phyloP scores from a whole-genome alignment of 306 rosid species.

The Hylodesmum podocarpum region DNA sequence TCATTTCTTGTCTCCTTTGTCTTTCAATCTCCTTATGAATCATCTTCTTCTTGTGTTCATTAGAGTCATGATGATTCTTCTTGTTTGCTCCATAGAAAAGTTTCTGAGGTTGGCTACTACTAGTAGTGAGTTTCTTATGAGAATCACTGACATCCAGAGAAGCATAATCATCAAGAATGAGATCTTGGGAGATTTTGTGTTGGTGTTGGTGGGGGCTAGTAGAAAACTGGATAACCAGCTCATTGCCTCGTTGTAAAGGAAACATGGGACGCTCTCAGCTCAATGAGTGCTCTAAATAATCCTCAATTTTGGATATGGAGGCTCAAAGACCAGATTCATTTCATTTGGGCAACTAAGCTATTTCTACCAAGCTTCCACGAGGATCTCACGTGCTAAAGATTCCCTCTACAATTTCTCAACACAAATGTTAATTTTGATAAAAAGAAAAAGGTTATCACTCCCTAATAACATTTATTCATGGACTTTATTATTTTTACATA shows the following conservation, averaged over 20 bases:
- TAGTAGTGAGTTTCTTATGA: neutral
- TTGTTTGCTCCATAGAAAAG: neutral
- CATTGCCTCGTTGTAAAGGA: conserved; percentile 69
- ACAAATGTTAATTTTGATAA: neutral
- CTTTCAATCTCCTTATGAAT: conserved; percentile 66
- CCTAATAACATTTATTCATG: too few relatives aligned
- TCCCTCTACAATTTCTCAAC: conserved; percentile 38
- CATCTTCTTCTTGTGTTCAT: conserved; percentile 40
- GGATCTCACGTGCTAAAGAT: conserved; percentile 38
- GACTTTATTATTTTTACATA: too few relatives aligned
- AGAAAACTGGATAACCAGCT: conserved; percentile 63
- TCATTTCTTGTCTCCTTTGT: conserved; percentile 78
- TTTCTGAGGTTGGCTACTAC: conserved; percentile 15
- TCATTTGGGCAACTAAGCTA: conserved; percentile 27
- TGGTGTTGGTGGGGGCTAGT: conserved; percentile 45
- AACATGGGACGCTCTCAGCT: conserved; percentile 35
- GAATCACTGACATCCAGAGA: conserved; percentile 33
- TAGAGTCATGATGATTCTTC: conserved; percentile 6
- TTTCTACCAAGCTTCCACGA: conserved; percentile 14
- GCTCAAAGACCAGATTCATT: conserved; percentile 28
- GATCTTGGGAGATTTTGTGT: conserved; percentile 50
- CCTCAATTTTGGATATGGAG: conserved; percentile 17
- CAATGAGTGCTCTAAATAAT: neutral
- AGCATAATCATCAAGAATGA: conserved; percentile 45
- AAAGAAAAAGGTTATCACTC: too few relatives aligned